A percentile compares a stretch with the other conserved stretches of the same genome.
phyloP scores from a whole-genome alignment of 2,329 filamentous ascomycete genomes.

The Penicillium paneum region DNA sequence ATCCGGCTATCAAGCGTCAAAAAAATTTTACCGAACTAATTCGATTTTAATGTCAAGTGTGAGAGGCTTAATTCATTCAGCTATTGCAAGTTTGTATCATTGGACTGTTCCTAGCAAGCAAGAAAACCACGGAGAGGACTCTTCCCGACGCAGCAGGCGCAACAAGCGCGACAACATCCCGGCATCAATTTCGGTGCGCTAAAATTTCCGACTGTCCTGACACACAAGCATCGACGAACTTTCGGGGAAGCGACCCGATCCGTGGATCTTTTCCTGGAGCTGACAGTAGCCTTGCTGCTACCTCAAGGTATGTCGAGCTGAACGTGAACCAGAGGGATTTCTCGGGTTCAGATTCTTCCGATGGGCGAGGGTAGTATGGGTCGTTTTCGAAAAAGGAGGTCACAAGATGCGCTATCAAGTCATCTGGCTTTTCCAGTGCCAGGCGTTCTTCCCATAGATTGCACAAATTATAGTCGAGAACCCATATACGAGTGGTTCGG shows the following conservation, averaged over 20 bases:
- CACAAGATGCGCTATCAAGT: constrained; percentile 5
- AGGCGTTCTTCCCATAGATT: constrained; percentile 1
- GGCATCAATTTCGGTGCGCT: not conserved
- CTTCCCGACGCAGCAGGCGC: no score
- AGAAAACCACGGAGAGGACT: not conserved
- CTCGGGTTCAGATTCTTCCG: not conserved
- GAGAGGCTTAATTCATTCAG: not conserved
- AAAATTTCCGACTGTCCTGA: not conserved
- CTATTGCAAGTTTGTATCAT: not conserved
- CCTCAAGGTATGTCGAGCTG: not conserved
- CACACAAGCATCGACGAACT: not conserved
- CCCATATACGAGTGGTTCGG: not conserved
- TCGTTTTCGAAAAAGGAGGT: constrained; percentile 9
- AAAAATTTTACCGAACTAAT: no score
- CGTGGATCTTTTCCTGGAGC: not conserved
- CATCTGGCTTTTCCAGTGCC: not conserved
- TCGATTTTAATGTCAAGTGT: no score
- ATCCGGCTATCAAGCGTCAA: no score
- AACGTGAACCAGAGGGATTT: constrained; percentile 3
- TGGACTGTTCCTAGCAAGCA: not conserved
- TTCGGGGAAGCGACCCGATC: not conserved
- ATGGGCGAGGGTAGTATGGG: constrained; percentile 9
- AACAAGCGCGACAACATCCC: no score
- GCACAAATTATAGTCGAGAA: constrained; percentile 10
- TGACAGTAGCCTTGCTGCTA: not conserved